phyloP scores from a whole-genome alignment of 768 basidiomycete species.

The Termitomyces sp. region DNA sequence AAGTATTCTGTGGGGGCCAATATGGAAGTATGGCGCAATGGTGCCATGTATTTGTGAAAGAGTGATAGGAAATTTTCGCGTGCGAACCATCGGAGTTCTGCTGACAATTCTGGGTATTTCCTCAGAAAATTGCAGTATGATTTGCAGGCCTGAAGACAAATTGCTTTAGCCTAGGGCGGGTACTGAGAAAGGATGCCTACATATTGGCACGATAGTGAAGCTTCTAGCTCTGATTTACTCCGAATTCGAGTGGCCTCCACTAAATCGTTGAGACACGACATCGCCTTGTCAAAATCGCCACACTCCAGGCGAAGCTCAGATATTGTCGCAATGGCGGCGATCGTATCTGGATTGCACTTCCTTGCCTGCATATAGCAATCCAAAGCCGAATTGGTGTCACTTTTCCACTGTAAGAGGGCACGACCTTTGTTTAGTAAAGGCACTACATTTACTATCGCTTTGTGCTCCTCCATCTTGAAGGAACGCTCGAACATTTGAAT shows the following conservation, averaged over 20 bases:
- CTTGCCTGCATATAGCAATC: slow-evolving; percentile 86
- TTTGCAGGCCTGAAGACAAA: slow-evolving; percentile 54
- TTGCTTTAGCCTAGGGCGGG: neutral
- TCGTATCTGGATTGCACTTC: slow-evolving; percentile 82
- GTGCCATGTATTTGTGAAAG: neutral
- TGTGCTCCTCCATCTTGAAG: slow-evolving; percentile 77
- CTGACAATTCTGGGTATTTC: slow-evolving; percentile 80
- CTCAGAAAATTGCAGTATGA: slow-evolving; percentile 80
- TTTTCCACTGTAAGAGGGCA: slow-evolving; percentile 91
- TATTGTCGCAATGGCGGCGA: slow-evolving; percentile 91
- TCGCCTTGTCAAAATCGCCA: slow-evolving; percentile 78
- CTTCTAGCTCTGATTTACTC: slow-evolving; percentile 83
- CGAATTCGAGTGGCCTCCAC: slow-evolving; percentile 75
- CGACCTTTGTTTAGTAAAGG: slow-evolving; percentile 98
- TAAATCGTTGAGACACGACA: slow-evolving; percentile 80
- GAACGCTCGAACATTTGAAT: slow-evolving; percentile 91
- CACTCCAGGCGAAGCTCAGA: slow-evolving; percentile 91
- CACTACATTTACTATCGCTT: slow-evolving; percentile 75
- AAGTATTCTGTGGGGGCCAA: neutral
- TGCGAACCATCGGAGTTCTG: slow-evolving; percentile 44
- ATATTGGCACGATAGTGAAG: slow-evolving; percentile 72
- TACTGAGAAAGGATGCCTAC: slow-evolving; percentile 32
- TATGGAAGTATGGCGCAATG: neutral
- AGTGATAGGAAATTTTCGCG: slow-evolving; percentile 11
- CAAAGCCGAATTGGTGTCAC: slow-evolving; percentile 80